Percentiles rank a stretch among this genome's conserved stretches.
These are phyloP conservation scores for Alternaria ethzedia DNA, from an alignment of 2,329 filamentous ascomycete genomes.

Conservation along the genomic window DNA sequence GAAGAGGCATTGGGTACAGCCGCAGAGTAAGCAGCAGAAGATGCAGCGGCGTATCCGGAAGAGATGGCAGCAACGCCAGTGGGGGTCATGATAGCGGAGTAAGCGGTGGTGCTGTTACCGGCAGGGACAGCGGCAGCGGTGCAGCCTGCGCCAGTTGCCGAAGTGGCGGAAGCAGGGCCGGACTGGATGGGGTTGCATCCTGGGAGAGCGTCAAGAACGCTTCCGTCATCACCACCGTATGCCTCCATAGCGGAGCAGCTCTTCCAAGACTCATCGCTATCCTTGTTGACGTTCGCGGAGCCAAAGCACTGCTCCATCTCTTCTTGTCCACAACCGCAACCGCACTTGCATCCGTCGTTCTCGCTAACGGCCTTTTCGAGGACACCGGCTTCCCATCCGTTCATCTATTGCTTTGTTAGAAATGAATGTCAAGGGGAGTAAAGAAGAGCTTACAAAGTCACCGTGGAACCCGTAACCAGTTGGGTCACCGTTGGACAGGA, in stretches of 20 bases:
- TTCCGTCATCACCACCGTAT: slow-evolving; percentile 19
- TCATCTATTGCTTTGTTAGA: slow-evolving; percentile 20
- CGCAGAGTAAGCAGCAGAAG: slow-evolving; percentile 1
- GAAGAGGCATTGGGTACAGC: background rate
- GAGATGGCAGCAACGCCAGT: slow-evolving; percentile 5
- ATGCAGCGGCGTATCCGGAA: background rate
- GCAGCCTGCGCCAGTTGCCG: slow-evolving; percentile 35
- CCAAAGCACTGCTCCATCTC: slow-evolving; percentile 49
- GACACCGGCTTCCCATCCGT: slow-evolving; percentile 48
- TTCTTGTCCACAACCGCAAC: slow-evolving; percentile 44
- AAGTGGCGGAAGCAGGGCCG: slow-evolving; percentile 41
- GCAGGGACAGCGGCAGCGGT: slow-evolving; percentile 21
- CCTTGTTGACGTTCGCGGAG: slow-evolving; percentile 42
- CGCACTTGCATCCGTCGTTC: slow-evolving; percentile 46
- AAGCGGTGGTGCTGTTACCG: slow-evolving; percentile 4
- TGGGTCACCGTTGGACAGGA: slow-evolving; percentile 46
- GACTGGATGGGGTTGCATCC: slow-evolving; percentile 50
- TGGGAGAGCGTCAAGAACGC: slow-evolving; percentile 40
- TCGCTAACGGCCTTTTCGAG: slow-evolving; percentile 44
- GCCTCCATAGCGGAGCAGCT: slow-evolving; percentile 32
- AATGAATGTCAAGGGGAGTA: too few species aligned
- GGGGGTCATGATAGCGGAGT: background rate
- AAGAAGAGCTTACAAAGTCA: slow-evolving; percentile 35
- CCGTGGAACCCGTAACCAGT: slow-evolving; percentile 48
- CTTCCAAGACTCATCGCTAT: slow-evolving; percentile 34